Evolutionary conservation across 192 early-diverging fungal species (phyloP), one percentile per base, ranked within the genome.

Genomic region (Backusella morwellensis): DNA sequence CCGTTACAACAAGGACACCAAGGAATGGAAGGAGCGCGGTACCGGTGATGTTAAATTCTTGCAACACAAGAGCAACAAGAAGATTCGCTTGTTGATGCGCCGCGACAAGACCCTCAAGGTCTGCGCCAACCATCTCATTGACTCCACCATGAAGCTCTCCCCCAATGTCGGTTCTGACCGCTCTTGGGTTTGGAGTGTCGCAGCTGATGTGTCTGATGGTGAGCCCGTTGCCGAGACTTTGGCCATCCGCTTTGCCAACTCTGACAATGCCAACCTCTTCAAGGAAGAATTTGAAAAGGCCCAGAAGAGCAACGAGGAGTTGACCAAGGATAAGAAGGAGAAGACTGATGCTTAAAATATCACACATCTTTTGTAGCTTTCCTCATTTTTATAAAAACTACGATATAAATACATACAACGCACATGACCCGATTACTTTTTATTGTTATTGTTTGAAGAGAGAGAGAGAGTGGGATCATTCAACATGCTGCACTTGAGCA

Each of bases 21-120:
- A 93, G 68, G 98, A 99, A 86, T 99, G 98, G 98, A 99, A 99
- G 89, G 98, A 99, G 88, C 95, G 98, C 75, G 97, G 98, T 35
- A 98, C 97, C 32, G 98, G 98, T 74, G 98, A 99, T 80, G 93
- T 98, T 41, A 97, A 96, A 86, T 89, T 99, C 63, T 85, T 99
- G 79, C 90, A 94, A 86, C 97, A 99, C 91, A 96, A 97, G 89
- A 86, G 90, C 68, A 87, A 89, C 77, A 88, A 88, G 72, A 97
- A 96, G 86, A 86, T 98, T 82, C 97, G 98, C 79, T 81, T 99
- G n/a, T 87, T 99, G 79, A 99, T 99, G 98, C 94, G 97, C 56
- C 92, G 98, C 63, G 98, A 99, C 80, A 98, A 98, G 88, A 99
- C 97, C 26, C 91, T 90, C 81, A 99, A 99, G 93, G 93, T 99